Conservation (phyloP, 768 basidiomycete species). For the Krasilnikovozyma curviuscula region DNA sequence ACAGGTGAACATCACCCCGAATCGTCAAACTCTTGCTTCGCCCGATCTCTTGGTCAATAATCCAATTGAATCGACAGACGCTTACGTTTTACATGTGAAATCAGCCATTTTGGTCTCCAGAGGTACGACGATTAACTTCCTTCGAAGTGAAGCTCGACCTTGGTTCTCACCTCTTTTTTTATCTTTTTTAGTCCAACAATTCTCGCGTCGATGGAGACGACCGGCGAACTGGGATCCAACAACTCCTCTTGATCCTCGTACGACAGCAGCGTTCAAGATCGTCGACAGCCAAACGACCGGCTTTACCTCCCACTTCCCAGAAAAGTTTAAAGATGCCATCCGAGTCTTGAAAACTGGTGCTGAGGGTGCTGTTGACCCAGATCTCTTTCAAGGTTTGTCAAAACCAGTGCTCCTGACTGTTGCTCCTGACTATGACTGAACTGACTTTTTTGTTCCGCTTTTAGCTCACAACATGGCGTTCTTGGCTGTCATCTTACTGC, state of each 20-base stretch:
- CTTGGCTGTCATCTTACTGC: conserved; percentile 2
- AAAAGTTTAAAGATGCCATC: neutral
- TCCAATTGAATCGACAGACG: conserved; percentile 2
- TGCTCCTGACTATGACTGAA: too few relatives aligned
- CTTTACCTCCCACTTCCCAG: too few relatives aligned
- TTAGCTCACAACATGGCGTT: conserved; percentile 1
- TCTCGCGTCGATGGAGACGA: too few relatives aligned
- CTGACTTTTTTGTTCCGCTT: too few relatives aligned
- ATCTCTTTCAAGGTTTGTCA: neutral
- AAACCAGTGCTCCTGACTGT: neutral
- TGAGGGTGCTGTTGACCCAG: neutral
- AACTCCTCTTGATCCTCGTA: too few relatives aligned
- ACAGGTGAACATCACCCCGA: neutral
- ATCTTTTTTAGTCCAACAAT: neutral
- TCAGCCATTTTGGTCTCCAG: conserved; percentile 5
- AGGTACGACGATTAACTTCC: too few relatives aligned
- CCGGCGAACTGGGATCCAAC: too few relatives aligned
- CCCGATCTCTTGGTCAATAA: conserved; percentile 8
- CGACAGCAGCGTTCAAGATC: neutral
- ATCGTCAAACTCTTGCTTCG: conserved; percentile 6
- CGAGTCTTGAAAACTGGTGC: neutral
- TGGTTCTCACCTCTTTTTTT: neutral
- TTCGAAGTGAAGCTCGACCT: neutral
- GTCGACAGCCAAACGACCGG: neutral
- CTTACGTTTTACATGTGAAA: conserved; percentile 7